phyloP scores from a whole-genome alignment of 2,329 filamentous ascomycete species.

The Endothia cerciana region DNA sequence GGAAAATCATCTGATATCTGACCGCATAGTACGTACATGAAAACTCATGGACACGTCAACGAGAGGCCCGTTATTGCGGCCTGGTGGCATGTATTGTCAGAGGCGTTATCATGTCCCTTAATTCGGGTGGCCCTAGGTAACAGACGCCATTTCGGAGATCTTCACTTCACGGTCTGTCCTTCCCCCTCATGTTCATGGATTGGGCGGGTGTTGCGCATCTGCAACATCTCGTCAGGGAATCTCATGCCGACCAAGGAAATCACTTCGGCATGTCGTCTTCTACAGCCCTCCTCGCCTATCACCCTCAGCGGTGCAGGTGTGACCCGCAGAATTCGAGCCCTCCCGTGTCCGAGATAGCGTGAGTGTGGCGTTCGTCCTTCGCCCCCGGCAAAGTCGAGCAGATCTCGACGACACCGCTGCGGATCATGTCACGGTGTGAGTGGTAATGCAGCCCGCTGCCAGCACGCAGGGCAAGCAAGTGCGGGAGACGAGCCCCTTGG shows the following conservation, averaged over 20 bases:
- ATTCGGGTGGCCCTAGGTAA: constrained; percentile 2
- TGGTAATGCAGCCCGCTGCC: neutral
- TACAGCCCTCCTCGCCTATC: neutral
- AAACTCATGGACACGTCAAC: constrained; percentile 30
- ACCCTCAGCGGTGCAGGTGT: no score
- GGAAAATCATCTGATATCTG: constrained; percentile 28
- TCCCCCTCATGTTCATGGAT: neutral
- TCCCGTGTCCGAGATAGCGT: constrained; percentile 5
- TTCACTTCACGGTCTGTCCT: constrained; percentile 8
- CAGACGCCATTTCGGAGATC: constrained; percentile 8
- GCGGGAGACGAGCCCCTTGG: neutral
- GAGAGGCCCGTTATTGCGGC: constrained; percentile 29
- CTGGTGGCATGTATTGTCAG: constrained; percentile 22
- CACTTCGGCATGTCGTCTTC: constrained; percentile 17
- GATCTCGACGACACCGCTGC: constrained; percentile 8
- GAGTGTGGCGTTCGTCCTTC: constrained; percentile 18
- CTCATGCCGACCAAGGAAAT: constrained; percentile 14
- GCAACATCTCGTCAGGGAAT: constrained; percentile 16
- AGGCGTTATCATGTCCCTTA: constrained; percentile 8
- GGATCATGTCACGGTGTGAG: constrained; percentile 1
- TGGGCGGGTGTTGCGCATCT: constrained; percentile 13
- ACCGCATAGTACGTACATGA: constrained; percentile 29
- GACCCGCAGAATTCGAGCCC: neutral
- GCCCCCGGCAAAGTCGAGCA: neutral
- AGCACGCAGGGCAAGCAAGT: neutral